These are phyloP conservation scores for Cyanidioschyzon merolae DNA, from an alignment of 23 red algal genomes.

Conservation along the genomic window DNA sequence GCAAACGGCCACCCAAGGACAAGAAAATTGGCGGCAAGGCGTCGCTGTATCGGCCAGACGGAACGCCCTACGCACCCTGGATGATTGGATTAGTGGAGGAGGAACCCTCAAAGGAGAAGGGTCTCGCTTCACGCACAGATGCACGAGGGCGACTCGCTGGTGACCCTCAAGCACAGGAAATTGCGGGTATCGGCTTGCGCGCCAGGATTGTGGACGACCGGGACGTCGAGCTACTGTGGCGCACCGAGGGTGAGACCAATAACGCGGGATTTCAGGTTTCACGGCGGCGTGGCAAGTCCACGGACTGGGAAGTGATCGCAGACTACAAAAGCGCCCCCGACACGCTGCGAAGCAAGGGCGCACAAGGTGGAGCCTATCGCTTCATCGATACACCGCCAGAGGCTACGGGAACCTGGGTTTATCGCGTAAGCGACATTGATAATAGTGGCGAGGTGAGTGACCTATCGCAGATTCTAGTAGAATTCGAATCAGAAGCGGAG, in stretches of 20 bases:
- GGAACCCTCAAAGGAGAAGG: conserved; percentile 30
- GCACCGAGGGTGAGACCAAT: conserved; percentile 52
- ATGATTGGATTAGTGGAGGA: conserved; percentile 48
- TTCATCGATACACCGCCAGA: conserved; percentile 38
- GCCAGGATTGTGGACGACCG: conserved; percentile 51
- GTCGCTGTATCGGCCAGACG: conserved; percentile 61
- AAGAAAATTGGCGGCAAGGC: conserved; percentile 71
- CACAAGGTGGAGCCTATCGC: conserved; percentile 57
- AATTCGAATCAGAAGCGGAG: conserved; percentile 58
- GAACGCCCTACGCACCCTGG: conserved; percentile 91
- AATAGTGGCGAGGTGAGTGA: conserved; percentile 45
- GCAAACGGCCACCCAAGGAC: conserved; percentile 4
- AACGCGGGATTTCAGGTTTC: conserved; percentile 78
- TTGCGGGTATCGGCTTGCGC: conserved; percentile 60
- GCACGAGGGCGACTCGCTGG: conserved; percentile 56
- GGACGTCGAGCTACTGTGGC: conserved; percentile 76
- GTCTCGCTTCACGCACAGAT: conserved; percentile 25
- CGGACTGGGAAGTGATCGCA: conserved; percentile 48
- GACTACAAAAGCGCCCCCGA: conserved; percentile 68
- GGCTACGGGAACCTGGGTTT: conserved; percentile 65
- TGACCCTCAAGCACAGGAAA: conserved; percentile 77
- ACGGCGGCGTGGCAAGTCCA: conserved; percentile 38
- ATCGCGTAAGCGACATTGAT: conserved; percentile 75
- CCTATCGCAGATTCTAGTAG: conserved; percentile 59
- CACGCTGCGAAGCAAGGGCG: conserved; percentile 53